These are phyloP conservation scores for Puccinia novopanici DNA, from an alignment of 1,284 basidiomycete species.

Conservation along the genomic window DNA sequence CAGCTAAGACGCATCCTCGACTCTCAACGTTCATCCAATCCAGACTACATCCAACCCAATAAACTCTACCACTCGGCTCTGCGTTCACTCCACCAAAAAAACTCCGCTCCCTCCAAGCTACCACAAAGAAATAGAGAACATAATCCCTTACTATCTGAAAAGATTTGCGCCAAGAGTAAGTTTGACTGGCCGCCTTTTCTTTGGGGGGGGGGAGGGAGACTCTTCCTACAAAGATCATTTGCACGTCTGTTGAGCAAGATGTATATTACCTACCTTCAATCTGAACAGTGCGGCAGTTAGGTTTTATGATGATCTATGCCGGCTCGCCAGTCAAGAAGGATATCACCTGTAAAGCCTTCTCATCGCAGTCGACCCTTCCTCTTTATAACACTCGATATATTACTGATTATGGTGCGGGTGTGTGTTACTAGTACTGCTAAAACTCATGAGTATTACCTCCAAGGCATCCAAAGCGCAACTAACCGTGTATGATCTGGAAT, in stretches of 20 bases:
- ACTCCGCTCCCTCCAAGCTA: not conserved
- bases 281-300: slow-evolving; percentile 32
- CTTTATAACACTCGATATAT: not conserved
- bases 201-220: not conserved
- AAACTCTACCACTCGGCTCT: slow-evolving; percentile 3
- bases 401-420: not conserved
- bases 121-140: slow-evolving; percentile 4
- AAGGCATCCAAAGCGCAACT: slow-evolving; percentile 44
- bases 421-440: slow-evolving; percentile 30
- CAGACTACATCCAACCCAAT: slow-evolving; percentile 13
- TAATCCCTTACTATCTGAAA: slow-evolving; percentile 14
- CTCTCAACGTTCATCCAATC: not conserved
- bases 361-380: not conserved
- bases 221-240: not conserved
- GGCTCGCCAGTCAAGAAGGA: slow-evolving; percentile 26
- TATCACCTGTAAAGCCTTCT: not conserved
- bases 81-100: slow-evolving; percentile 16
- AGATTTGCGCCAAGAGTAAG: slow-evolving; percentile 31
- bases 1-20: slow-evolving; percentile 28
- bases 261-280: not conserved
- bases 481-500: slow-evolving; percentile 26
- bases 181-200: not conserved
- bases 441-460: slow-evolving; percentile 37
- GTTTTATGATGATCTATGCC: slow-evolving; percentile 31
- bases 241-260: not conserved